Evolutionary conservation across 495 filamentous ascomycete genomes (phyloP), one percentile per base, ranked within the genome.

Genomic region (Penicillium robsamsonii): DNA sequence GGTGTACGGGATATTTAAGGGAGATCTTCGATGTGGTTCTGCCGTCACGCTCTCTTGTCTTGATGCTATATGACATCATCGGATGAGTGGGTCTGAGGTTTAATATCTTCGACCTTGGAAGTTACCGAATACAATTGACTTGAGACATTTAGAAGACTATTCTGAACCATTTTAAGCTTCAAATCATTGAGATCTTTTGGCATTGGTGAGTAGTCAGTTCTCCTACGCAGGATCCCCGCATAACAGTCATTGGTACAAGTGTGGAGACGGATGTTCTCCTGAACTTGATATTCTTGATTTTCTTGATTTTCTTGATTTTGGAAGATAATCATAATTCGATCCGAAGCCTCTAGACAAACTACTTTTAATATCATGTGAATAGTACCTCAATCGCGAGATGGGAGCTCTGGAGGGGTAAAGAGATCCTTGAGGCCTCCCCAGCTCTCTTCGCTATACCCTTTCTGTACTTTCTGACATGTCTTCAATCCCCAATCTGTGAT

Each of bases 1-100:
- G 43, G 43, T 4, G n/a, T n/a, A 29, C 13, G 43, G 15, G 40
- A 5, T 2, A 43, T 43, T 43, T 20, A 46, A 31, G 18, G 4
- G 10, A 27, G 6, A 5, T 8, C 27, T 46, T 29, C 44, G 15
- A 47, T 24, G 7, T 31, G 45, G 45, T 46, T 45, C 43, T 27
- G 33, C 35, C 15, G 6, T 27, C 25, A 33, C 2, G 7, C 41
- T 12, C 20, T 46, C 44, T 13, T 12, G 41, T 46, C 44, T 13
- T 47, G 45, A 47, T 47, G 45, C 45, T 47, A 27, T n/a, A 47
- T 47, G 45, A 47, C 45, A 47, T 47, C 45, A 47, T 47, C 27
- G n/a, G 9, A 1, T 47, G 31, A 27, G n/a, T 47, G 10, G 24
- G 13, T 25, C 25, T 7, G 4, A 27, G 25, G 25, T 27, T 27